Base-by-base conservation (phyloP, 2,329 filamentous ascomycete species). In the Cercospora janseana region DNA sequence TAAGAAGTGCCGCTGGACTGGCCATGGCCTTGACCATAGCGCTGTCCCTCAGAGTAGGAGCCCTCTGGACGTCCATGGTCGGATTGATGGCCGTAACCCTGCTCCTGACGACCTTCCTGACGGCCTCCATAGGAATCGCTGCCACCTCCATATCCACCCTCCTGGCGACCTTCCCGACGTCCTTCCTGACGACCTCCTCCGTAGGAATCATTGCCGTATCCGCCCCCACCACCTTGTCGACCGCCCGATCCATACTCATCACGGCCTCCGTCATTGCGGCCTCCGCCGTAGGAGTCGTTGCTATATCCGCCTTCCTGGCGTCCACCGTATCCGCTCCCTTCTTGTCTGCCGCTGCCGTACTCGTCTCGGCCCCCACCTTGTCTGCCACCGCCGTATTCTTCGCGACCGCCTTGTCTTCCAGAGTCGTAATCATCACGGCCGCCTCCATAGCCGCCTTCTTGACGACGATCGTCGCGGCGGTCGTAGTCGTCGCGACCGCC, bases 1-100 rank as follows among this genome's bases (percentile, higher is more conserved):
- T 75, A 74, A 1, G 69, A 66, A 6, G 71, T 73, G 37, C 71
- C 70, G 26, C 68, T 68, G 10, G 69, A 72, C 29, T 70, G 59
- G 45, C 67, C 65, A 32, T 68, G 59, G 21, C 67, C 65, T 34
- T 61, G 54, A 7, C 60, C 63, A n/a, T 62, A 53, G 2, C 54
- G 57, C 4, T 56, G 48, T 9, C 58, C 61, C 51, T 63, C 59
- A 7, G 62, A 60, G 53, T 60, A 66, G 4, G 60, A 46, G 27
- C 62, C 63, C 31, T 65, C 61, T 8, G 21, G 58, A 24, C 63
- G 56, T 7, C 56, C 52, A 32, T 65, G 60, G 38, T 66, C 63
- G 16, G 61, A 63, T 28, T 65, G 62, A 24, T 65, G 63, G 29
- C 62, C 63, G 35, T 58, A 63, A 13, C 42, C 51, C 24, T 51